phyloP scores from a whole-genome alignment of 2,329 filamentous ascomycete genomes.

The Thielaviopsis euricoi region DNA sequence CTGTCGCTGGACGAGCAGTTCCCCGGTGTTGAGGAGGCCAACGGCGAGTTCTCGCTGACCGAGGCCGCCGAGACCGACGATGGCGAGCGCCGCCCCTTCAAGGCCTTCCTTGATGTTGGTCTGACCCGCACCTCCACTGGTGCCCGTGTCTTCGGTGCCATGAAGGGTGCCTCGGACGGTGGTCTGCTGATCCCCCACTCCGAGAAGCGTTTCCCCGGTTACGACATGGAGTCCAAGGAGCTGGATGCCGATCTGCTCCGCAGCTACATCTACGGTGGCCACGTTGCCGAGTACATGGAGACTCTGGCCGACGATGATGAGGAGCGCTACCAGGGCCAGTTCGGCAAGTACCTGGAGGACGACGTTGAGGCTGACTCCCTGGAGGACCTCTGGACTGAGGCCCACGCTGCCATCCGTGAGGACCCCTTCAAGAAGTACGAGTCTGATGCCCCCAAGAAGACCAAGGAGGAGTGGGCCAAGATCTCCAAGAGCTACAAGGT shows the following conservation, averaged over 20 bases:
- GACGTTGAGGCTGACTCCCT: conserved; percentile 91
- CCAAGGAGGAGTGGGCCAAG: conserved; percentile 91
- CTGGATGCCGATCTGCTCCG: conserved; percentile 91
- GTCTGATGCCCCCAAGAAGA: conserved; percentile 66
- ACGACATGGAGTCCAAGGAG: conserved; percentile 94
- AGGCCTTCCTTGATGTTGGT: conserved; percentile 96
- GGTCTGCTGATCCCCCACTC: conserved; percentile 95
- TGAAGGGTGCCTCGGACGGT: conserved; percentile 99
- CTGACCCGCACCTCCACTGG: conserved; percentile 93
- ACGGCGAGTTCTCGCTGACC: conserved; percentile 90
- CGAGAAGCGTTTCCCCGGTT: conserved; percentile 98
- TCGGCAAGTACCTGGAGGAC: conserved; percentile 94
- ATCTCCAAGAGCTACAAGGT: conserved; percentile 82
- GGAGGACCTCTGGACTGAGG: conserved; percentile 91
- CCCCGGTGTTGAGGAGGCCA: conserved; percentile 86
- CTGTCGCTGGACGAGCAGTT: conserved; percentile 89
- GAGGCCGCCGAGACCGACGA: conserved; percentile 85
- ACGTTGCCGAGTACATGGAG: conserved; percentile 99
- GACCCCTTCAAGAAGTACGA: conserved; percentile 93
- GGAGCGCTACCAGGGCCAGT: conserved; percentile 98
- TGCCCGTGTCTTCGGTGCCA: conserved; percentile 96
- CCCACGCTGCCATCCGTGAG: conserved; percentile 91
- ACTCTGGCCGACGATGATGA: conserved; percentile 97
- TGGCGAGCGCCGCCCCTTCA: conserved; percentile 94
- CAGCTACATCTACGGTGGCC: conserved; percentile 98